These are phyloP conservation scores for Mycena rosella DNA, from an alignment of 768 basidiomycete species.

Conservation along the genomic window DNA sequence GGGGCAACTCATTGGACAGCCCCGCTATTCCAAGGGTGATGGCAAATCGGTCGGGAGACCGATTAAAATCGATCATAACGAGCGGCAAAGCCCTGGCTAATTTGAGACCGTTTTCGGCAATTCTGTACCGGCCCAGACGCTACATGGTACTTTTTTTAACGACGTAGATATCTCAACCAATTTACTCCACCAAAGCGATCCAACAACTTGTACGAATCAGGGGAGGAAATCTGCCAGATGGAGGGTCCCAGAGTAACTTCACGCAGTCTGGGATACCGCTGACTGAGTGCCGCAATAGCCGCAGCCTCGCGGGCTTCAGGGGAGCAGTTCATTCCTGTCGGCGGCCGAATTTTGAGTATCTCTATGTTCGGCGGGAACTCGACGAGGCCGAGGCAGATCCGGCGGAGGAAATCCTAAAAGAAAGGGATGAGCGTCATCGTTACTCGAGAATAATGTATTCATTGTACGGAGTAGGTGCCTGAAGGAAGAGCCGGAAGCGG, in stretches of 20 bases:
- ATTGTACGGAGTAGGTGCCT: not conserved
- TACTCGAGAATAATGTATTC: not conserved
- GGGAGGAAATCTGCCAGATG: not conserved
- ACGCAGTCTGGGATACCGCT: not conserved
- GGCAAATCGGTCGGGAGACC: no score
- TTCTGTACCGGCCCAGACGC: no score
- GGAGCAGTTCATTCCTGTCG: not conserved
- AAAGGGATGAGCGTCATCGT: not conserved
- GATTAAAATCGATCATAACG: no score
- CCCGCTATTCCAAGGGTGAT: no score
- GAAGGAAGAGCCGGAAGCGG: not conserved
- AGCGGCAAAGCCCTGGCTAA: no score
- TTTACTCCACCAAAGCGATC: no score
- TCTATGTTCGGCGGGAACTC: not conserved
- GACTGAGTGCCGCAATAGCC: not conserved
- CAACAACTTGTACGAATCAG: not conserved
- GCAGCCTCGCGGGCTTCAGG: not conserved
- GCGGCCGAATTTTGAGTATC: not conserved
- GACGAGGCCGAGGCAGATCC: not conserved
- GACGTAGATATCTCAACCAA: no score
- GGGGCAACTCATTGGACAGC: no score
- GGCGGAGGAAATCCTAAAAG: slow-evolving; percentile 2
- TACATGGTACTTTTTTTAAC: no score
- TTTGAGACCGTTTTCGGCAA: no score
- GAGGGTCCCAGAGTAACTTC: not conserved